Evolutionary conservation across 805 yeast species (phyloP).

Genomic region (Clavispora vitiphila): DNA sequence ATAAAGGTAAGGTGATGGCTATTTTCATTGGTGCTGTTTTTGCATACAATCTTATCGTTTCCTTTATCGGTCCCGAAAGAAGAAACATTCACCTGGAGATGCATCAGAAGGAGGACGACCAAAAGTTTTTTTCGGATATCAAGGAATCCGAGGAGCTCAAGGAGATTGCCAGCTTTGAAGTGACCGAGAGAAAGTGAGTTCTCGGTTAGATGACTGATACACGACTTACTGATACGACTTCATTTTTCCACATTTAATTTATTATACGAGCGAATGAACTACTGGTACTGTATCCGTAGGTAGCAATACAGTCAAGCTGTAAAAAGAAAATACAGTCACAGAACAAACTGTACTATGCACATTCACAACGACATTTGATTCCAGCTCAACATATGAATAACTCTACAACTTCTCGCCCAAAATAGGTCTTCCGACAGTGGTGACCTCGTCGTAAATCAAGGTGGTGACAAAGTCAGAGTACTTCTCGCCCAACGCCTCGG

Average conservation of each 20-base stretch:
- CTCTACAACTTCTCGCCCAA: conserved; percentile 37
- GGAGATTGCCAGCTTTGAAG: neutral
- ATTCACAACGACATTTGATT: too few relatives aligned
- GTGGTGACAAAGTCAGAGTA: conserved; percentile 76
- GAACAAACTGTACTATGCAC: too few relatives aligned
- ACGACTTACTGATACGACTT: too few relatives aligned
- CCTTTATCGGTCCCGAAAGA: conserved; percentile 60
- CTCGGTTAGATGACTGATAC: too few relatives aligned
- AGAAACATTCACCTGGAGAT: conserved; percentile 10
- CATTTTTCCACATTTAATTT: too few relatives aligned
- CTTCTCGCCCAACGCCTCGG: conserved; percentile 67
- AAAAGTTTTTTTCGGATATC: conserved; percentile 1
- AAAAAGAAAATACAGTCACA: too few relatives aligned
- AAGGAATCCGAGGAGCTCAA: neutral
- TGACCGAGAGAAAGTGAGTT: too few relatives aligned
- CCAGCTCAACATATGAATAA: conserved; percentile 4
- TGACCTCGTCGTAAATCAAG: conserved; percentile 67
- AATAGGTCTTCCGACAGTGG: conserved; percentile 45
- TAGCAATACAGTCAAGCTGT: too few relatives aligned
- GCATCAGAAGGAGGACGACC: neutral
- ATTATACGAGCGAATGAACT: too few relatives aligned
- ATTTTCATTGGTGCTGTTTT: conserved; percentile 63
- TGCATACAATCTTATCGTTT: conserved; percentile 44
- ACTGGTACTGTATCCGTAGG: too few relatives aligned
- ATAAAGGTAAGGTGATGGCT: conserved; percentile 61